Evolutionary conservation across 2,329 filamentous ascomycete species (phyloP), one percentile per base, ranked within the genome.

Genomic region (Diaporthe batatas): DNA sequence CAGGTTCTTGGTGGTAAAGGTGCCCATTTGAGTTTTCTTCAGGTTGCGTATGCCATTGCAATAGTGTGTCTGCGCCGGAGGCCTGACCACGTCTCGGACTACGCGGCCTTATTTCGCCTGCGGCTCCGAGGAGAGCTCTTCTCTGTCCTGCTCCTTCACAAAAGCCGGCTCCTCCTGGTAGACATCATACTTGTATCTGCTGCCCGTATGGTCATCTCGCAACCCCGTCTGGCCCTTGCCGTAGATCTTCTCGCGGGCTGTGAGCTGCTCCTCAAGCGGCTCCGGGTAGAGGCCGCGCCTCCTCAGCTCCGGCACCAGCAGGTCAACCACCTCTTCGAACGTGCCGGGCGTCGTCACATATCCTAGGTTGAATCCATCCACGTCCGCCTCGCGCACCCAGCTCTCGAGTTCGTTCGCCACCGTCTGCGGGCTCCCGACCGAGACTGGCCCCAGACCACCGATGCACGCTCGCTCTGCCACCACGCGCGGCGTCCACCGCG

Each of bases 191-290:
- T 89, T 91, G 78, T 91, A 92, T 75, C 76, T 79, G 65, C 85
- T 88, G 0, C 90, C 91, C 0, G 83, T 77, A 79, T 92, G 91
- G 79, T 92, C 91, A 75, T 82, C 82, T 49, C 90, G 83, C 73
- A 92, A 77, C 18, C 84, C 82, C 7, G 80, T 84, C 78, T 92
- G 90, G 0, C 90, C 91, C 74, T 83, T 84, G 0, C 90, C 90
- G 78, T 91, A 92, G 0, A 92, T 82, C 80, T 88, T 91, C 80
- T 92, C 91, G 23, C 90, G 81, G 0, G 86, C 85, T 2, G 88
- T 90, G 34, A 87, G 75, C n/a, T 78, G 76, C 21, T 83, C 81
- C 36, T 83, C 82, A 32, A 58, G 51, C 34, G 72, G 64, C 49
- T 74, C 74, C 8, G 82, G 79, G 71, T 84, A 85, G 49, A 84